Evolutionary conservation across 192 early-diverging fungal species (phyloP).

Genomic region (Backusella parvicylindrica): DNA sequence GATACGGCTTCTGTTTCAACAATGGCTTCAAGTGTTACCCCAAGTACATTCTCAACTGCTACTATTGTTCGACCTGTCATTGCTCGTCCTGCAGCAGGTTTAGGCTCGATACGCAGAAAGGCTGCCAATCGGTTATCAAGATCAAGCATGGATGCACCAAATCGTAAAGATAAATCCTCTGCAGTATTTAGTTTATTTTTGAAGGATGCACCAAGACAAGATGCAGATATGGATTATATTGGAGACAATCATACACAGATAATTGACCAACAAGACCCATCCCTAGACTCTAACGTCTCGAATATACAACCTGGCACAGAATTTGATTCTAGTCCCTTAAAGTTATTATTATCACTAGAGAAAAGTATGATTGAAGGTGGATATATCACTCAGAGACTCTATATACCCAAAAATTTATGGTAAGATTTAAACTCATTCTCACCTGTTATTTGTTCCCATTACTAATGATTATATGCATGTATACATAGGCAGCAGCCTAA

Average conservation of each 20-base stretch:
- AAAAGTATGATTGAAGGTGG: slow-evolving; percentile 20
- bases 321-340: neutral
- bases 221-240: neutral
- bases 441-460: too few relatives aligned
- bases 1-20: neutral
- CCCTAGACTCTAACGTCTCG: neutral
- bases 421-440: neutral
- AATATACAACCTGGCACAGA: slow-evolving; percentile 1
- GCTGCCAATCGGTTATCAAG: slow-evolving; percentile 10
- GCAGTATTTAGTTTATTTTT: slow-evolving; percentile 1
- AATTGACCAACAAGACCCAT: neutral
- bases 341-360: slow-evolving; percentile 15
- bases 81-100: neutral
- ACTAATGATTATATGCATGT: too few relatives aligned
- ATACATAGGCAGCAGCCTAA: slow-evolving; percentile 17
- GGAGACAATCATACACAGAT: neutral
- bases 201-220: neutral
- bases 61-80: neutral
- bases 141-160: slow-evolving; percentile 14
- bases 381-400: slow-evolving; percentile 19
- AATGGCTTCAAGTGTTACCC: neutral
- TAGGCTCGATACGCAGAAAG: slow-evolving; percentile 10
- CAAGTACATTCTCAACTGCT: neutral
- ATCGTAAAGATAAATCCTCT: slow-evolving; percentile 10
- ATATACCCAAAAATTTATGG: slow-evolving; percentile 33